Conservation (phyloP, 441 rosid genomes). For the Bocquillonia castaneifolia region DNA sequence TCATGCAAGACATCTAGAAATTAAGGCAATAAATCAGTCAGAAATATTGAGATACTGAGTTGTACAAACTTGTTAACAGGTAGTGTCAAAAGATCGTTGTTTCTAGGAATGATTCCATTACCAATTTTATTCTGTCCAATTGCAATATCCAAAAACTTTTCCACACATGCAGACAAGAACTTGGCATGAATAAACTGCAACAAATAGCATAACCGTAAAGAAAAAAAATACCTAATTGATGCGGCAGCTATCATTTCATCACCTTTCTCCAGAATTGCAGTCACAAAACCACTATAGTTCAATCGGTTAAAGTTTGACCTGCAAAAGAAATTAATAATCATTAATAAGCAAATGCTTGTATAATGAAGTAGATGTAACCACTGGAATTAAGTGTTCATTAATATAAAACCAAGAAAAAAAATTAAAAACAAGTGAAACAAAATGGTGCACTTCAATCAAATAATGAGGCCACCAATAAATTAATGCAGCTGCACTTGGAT, state of each 20-base stretch:
- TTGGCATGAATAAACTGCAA: constrained; percentile 11
- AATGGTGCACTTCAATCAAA: not conserved
- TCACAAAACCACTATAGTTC: constrained; percentile 65
- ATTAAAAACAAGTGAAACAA: not conserved
- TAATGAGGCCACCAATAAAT: not conserved
- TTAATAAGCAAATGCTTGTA: constrained; percentile 3
- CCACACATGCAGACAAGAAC: constrained; percentile 5
- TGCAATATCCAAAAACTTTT: not conserved
- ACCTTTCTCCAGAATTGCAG: constrained; percentile 74
- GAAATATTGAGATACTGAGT: no score
- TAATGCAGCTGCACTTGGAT: not conserved
- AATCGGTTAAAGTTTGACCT: constrained; percentile 86
- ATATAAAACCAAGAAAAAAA: not conserved
- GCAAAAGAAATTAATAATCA: constrained; percentile 23
- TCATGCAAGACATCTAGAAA: no score
- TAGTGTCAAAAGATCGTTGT: not conserved
- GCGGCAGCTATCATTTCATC: constrained; percentile 85
- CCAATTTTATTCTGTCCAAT: constrained; percentile 7
- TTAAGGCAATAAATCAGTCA: no score
- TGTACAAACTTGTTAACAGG: no score
- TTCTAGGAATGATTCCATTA: not conserved
- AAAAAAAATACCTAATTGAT: constrained; percentile 70
- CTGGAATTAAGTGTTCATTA: not conserved
- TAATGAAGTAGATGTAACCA: not conserved
- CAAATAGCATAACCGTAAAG: constrained; percentile 4